phyloP scores from a whole-genome alignment of 106 monocot species.

The Posidonia australis region DNA sequence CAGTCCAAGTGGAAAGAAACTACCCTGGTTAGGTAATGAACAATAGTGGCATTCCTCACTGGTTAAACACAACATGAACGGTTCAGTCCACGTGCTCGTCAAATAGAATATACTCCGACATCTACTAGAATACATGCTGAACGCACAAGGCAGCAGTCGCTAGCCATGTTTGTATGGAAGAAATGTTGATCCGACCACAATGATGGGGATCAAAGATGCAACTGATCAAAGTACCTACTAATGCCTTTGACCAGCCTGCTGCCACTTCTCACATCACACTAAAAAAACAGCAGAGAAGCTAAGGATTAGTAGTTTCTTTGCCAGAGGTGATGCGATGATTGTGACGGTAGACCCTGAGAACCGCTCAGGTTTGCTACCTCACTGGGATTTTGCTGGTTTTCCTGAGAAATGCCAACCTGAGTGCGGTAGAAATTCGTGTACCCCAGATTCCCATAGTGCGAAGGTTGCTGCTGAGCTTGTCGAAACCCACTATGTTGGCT shows the following conservation, averaged over 20 bases:
- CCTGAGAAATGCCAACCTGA: constrained; percentile 42
- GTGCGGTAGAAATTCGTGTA: constrained; percentile 72
- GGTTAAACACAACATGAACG: neutral
- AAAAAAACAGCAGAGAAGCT: neutral
- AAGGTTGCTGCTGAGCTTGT: constrained; percentile 75
- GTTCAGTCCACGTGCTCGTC: neutral
- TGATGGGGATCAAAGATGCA: neutral
- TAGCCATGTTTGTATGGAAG: neutral
- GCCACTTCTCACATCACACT: neutral
- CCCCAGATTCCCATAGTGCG: constrained; percentile 43
- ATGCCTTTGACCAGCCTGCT: neutral
- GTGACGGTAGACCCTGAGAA: constrained; percentile 49
- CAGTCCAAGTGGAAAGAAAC: neutral
- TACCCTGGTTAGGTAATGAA: neutral
- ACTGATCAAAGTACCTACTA: neutral
- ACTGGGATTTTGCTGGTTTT: constrained; percentile 47
- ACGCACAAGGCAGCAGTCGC: neutral
- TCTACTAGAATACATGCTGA: constrained; percentile 5
- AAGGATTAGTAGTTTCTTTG: constrained; percentile 49
- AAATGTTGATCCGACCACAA: neutral
- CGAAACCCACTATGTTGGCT: constrained; percentile 59
- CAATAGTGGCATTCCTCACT: neutral
- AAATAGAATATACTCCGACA: neutral
- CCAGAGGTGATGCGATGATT: constrained; percentile 76
- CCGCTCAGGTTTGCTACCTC: constrained; percentile 24